phyloP scores from a whole-genome alignment of 2,329 filamentous ascomycete genomes.

The Bertia moriformis region DNA sequence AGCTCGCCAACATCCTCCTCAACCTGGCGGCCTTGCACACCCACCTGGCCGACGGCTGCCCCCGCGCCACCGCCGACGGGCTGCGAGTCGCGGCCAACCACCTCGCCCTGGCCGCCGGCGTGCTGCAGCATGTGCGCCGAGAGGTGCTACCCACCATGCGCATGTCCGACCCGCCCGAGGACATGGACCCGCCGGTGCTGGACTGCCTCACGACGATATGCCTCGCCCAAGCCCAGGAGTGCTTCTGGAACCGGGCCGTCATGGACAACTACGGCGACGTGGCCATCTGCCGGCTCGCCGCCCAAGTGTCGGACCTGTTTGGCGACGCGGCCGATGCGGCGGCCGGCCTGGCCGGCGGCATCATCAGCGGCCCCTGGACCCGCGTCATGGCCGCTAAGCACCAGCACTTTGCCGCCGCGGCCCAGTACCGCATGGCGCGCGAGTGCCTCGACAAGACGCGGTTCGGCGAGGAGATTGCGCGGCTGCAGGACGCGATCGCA shows the following conservation, averaged over 20 bases:
- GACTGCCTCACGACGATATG: slow-evolving; percentile 72
- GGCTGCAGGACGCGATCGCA: slow-evolving; percentile 64
- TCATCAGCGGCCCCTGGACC: slow-evolving; percentile 91
- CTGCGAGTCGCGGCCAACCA: slow-evolving; percentile 81
- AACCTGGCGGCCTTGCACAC: slow-evolving; percentile 90
- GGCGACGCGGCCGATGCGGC: slow-evolving; percentile 70
- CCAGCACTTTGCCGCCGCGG: slow-evolving; percentile 89
- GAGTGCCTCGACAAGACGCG: slow-evolving; percentile 85
- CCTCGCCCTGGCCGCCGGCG: slow-evolving; percentile 75
- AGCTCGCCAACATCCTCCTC: slow-evolving; percentile 82
- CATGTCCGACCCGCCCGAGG: slow-evolving; percentile 69
- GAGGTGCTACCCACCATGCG: slow-evolving; percentile 71
- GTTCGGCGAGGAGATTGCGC: slow-evolving; percentile 88
- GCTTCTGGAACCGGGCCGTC: slow-evolving; percentile 94
- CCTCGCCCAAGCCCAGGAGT: slow-evolving; percentile 88
- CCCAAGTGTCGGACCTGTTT: slow-evolving; percentile 80
- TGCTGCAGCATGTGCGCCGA: slow-evolving; percentile 64
- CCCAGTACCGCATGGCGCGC: slow-evolving; percentile 79
- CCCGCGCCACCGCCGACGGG: slow-evolving; percentile 65
- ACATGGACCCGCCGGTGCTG: slow-evolving; percentile 83
- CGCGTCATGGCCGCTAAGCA: slow-evolving; percentile 96
- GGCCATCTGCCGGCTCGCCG: slow-evolving; percentile 79
- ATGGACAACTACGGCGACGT: slow-evolving; percentile 87
- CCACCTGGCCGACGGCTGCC: slow-evolving; percentile 71
- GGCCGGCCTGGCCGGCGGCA: slow-evolving; percentile 72